Base-by-base conservation (phyloP, 192 early-diverging fungal genomes). In the Coemansia sp. region DNA sequence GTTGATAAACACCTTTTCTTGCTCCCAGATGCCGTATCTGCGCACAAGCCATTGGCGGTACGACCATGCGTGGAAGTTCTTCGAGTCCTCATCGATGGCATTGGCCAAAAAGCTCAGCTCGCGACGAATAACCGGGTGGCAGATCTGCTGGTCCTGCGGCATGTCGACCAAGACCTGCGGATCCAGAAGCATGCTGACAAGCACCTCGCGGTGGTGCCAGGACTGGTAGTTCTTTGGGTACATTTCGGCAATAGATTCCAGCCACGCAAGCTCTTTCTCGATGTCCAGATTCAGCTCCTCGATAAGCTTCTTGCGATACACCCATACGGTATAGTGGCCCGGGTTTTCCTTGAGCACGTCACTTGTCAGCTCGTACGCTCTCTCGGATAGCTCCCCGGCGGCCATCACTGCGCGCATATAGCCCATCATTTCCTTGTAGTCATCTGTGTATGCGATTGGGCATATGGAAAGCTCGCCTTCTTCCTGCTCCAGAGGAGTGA, bases 51-150 rank as follows among this genome's bases (percentile, higher is more conserved):
- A 98, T 74, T 99, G 96, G 42, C 95, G 86, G 71, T 99, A 98
- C 1, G 89, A 85, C 98, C 98, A 99, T 0, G 91, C 93, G 75
- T 99, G 98, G 70, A 98, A 99, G 75, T 99, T 99, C 72, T 99
- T 99, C 20, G 92, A 84, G 50, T 98, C 98, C 8, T 82, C 75
- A 24, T 82, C 85, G 24, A 99, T 69, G 19, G 90, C 72, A 1
- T 57, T 30, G 32, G 87, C 84, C 42, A 96, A 82, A 54, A 93
- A 95, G 10, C 71, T 66, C 28, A 92, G 65, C 74, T 99, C 98
- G 1, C 68, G 56, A 19, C 87, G 81, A 39, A 71, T 65, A 10
- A 84, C 69, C 25, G 83, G 75, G 35, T 65, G 53, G 6, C 20
- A 54, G 8, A 75, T 14, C 14, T 55, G 61, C 54, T 84, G 64